Percentiles rank a stretch among this genome's conserved stretches.
Conservation (phyloP, 1,284 basidiomycete genomes). For the Nidula niveotomentosa region DNA sequence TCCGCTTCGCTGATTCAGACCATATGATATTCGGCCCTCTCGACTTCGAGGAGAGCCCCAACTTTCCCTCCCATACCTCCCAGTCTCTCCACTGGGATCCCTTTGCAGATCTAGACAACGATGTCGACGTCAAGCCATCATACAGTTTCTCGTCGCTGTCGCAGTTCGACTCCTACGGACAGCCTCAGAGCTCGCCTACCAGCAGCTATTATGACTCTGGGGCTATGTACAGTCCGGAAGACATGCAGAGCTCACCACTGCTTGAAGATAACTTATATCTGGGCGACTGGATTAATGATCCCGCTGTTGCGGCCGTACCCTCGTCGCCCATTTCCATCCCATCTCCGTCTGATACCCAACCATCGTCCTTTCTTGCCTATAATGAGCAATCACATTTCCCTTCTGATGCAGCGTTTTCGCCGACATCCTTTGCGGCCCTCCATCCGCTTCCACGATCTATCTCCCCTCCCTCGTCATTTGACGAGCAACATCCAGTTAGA, state of each 20-base stretch:
- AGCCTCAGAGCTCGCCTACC: conserved; percentile 29
- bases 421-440: conserved; percentile 55
- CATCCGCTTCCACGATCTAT: conserved; percentile 57
- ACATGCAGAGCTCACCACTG: conserved; percentile 24
- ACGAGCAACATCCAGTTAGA: conserved; percentile 36
- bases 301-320: conserved; percentile 38
- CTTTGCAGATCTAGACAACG: conserved; percentile 26
- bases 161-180: conserved; percentile 22
- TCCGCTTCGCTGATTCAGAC: conserved; percentile 34
- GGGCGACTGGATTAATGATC: conserved; percentile 60
- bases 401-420: conserved; percentile 53
- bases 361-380: conserved; percentile 41
- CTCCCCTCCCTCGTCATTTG: conserved; percentile 51
- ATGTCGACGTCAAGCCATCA: conserved; percentile 33
- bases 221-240: conserved; percentile 30
- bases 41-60: conserved; percentile 59
- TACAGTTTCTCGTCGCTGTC: conserved; percentile 24
- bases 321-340: conserved; percentile 67
- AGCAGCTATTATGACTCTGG: conserved; percentile 35
- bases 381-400: conserved; percentile 41
- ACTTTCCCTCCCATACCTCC: conserved; percentile 23
- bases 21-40: conserved; percentile 64
- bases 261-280: conserved; percentile 47
- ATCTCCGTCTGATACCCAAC: conserved; percentile 36
- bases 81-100: conserved; percentile 44